Base-by-base conservation (phyloP, 2,329 filamentous ascomycete genomes). In the Pseudonectria buxi region DNA sequence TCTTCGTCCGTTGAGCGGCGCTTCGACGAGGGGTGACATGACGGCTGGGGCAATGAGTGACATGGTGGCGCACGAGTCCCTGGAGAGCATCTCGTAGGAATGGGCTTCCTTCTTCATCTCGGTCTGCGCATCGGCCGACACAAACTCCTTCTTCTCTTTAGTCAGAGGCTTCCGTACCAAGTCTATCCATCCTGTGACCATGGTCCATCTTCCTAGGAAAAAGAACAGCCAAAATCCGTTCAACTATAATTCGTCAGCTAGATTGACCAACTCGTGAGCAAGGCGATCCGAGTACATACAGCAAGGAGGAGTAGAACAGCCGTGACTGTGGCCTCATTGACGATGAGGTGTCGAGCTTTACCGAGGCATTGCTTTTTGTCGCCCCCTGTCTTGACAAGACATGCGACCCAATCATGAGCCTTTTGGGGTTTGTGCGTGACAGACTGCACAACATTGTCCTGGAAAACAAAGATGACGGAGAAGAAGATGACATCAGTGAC, bases 401-500 rank as follows among this genome's bases (percentile, higher is more conserved):
- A 98, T 0, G 56, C 10, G 2, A 94, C 58, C 85, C 86, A 96
- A 3, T 72, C 68, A 25, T 62, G 42, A 3, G 81, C 76, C 16
- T 76, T 71, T 1, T 22, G 44, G 1, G 67, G 65, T 35, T 81
- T 53, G 25, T 78, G 70, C 26, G 74, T 70, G 14, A 74, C 62
- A 3, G 74, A 72, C 34, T 76, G 64, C 10, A 85, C 73, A 14
- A 83, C 74, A 49, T 82, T 82, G 61, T 94, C 85, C 54, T 95
- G 76, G 56, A 86, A 86, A 32, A 96, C 82, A 56, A 96, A 96
- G 36, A 95, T 75, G 30, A 95, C 71, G 2, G 89, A 82, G 62
- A 96, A 95, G 71, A 95, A 95, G 52, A 95, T 80, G 43, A 96
- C 87, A 57, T 96, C 89, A 40, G 78, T 76, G 39, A 95, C 76